These are phyloP conservation scores for Phytophthora colocasiae DNA, from an alignment of 352 stramenopile species.

Conservation along the genomic window DNA sequence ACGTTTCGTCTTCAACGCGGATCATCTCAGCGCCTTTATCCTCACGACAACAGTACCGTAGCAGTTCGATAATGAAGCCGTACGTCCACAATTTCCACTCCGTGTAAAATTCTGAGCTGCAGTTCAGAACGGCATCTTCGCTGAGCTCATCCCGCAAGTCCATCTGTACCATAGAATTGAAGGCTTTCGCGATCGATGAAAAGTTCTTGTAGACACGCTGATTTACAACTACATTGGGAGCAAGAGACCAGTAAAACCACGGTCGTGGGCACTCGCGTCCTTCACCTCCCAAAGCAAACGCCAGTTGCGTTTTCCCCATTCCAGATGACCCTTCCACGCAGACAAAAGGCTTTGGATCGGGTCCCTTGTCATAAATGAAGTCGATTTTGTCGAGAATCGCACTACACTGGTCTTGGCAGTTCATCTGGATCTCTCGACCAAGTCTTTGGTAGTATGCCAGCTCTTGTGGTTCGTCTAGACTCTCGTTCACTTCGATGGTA, in stretches of 20 bases:
- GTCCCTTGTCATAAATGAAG: neutral
- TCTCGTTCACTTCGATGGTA: neutral
- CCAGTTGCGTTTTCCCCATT: constrained; percentile 23
- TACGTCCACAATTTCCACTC: constrained; percentile 1
- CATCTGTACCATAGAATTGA: neutral
- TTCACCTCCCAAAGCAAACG: constrained; percentile 17
- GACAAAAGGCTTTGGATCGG: neutral
- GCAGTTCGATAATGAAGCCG: constrained; percentile 2
- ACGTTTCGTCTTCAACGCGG: neutral
- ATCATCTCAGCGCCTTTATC: constrained; percentile 8
- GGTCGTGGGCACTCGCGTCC: neutral
- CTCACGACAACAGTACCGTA: neutral
- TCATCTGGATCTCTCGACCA: neutral
- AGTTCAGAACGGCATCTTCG: constrained; percentile 2
- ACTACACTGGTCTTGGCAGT: constrained; percentile 1
- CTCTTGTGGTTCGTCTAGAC: neutral
- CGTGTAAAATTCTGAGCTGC: neutral
- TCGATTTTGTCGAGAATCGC: constrained; percentile 15
- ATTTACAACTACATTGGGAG: neutral
- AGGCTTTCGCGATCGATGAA: neutral
- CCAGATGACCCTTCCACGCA: constrained; percentile 15
- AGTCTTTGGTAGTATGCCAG: constrained; percentile 1
- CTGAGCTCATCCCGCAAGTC: neutral
- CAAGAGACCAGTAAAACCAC: constrained; percentile 16
- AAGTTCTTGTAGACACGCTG: neutral